Conservation (phyloP, 768 basidiomycete genomes). For the Naganishia friedmannii region DNA sequence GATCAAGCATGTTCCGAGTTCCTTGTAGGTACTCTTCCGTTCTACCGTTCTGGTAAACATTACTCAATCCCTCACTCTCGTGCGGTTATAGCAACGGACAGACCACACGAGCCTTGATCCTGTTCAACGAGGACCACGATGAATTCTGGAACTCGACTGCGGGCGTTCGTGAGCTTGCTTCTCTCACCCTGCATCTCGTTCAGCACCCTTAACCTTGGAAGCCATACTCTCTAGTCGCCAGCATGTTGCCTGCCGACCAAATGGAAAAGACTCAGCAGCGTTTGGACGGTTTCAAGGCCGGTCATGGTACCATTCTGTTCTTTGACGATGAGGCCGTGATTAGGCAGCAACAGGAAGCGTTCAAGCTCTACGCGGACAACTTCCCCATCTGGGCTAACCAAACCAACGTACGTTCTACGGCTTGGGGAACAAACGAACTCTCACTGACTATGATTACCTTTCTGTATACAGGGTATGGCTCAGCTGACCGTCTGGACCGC, state of each 20-base stretch:
- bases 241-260: slow-evolving; percentile 29
- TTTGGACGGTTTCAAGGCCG: slow-evolving; percentile 42
- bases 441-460: neutral
- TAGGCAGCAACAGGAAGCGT: slow-evolving; percentile 37
- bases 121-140: slow-evolving; percentile 45
- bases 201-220: neutral
- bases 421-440: neutral
- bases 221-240: neutral
- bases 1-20: slow-evolving; percentile 49
- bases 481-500: slow-evolving; percentile 52
- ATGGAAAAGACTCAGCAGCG: slow-evolving; percentile 34
- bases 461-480: slow-evolving; percentile 35
- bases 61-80: neutral
- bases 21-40: slow-evolving; percentile 35
- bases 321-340: slow-evolving; percentile 48
- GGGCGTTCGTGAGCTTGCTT: slow-evolving; percentile 31
- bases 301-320: slow-evolving; percentile 52
- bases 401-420: slow-evolving; percentile 39
- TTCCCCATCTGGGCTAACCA: slow-evolving; percentile 40
- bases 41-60: neutral
- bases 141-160: slow-evolving; percentile 46
- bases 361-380: slow-evolving; percentile 40
- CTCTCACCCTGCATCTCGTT: neutral
- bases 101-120: slow-evolving; percentile 47
- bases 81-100: slow-evolving; percentile 52